phyloP scores from a whole-genome alignment of 2,329 filamentous ascomycete genomes.

The Epichloe brachyelytri region DNA sequence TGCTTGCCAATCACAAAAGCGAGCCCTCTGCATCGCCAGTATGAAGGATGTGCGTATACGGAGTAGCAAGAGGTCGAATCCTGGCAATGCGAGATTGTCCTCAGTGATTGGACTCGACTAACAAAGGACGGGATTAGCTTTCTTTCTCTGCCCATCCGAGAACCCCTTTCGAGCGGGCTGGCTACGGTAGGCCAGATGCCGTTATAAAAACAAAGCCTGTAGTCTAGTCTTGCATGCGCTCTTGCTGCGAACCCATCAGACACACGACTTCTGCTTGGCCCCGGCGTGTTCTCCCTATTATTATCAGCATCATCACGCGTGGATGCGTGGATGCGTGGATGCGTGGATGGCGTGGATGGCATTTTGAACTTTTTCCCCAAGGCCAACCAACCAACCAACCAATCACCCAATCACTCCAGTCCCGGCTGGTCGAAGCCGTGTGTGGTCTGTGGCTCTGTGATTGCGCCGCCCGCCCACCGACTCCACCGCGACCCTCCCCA shows the following conservation, averaged over 20 bases:
- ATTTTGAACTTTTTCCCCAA: neutral
- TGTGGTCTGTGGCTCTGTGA: too few species aligned
- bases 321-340: neutral
- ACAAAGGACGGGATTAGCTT: neutral
- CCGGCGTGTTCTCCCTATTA: neutral
- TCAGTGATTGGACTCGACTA: neutral
- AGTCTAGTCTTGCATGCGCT: neutral
- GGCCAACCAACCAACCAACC: neutral
- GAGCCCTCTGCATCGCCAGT: neutral
- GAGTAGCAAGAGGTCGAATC: neutral
- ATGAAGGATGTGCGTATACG: neutral
- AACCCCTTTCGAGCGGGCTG: neutral
- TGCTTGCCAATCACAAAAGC: neutral
- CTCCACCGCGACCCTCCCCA: conserved; percentile 4
- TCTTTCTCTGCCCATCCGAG: neutral
- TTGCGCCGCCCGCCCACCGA: neutral
- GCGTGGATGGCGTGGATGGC: neutral
- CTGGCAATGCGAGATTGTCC: neutral
- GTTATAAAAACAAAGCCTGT: neutral
- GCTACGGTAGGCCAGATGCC: too few species aligned
- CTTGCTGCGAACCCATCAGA: neutral
- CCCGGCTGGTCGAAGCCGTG: neutral
- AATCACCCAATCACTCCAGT: neutral
- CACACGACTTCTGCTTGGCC: neutral
- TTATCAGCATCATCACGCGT: neutral